These are phyloP conservation scores for Neonectria sp. DNA, from an alignment of 2,329 filamentous ascomycete genomes.

Conservation along the genomic window DNA sequence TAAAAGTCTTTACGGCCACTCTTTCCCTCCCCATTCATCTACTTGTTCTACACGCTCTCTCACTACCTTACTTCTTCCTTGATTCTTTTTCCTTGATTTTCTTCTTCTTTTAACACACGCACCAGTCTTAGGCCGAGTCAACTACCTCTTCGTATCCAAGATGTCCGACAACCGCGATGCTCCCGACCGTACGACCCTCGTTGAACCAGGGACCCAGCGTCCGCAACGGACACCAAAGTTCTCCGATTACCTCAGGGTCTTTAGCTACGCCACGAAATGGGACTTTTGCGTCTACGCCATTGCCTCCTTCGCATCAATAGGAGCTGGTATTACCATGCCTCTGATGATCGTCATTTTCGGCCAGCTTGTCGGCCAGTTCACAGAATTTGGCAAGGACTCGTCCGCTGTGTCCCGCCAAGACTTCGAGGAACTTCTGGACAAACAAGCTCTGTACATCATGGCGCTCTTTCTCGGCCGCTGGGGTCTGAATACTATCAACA, in stretches of 20 bases:
- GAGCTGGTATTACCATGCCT: slow-evolving; percentile 52
- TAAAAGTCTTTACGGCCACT: not conserved
- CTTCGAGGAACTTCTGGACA: slow-evolving; percentile 33
- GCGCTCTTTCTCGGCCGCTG: slow-evolving; percentile 44
- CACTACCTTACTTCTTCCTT: not conserved
- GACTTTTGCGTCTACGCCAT: slow-evolving; percentile 49
- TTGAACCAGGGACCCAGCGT: not conserved
- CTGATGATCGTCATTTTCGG: slow-evolving; percentile 57
- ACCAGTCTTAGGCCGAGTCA: not conserved
- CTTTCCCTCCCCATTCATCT: not conserved
- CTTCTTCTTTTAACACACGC: too few species aligned
- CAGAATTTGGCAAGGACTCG: slow-evolving; percentile 44
- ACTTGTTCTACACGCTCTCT: not conserved
- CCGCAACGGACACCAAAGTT: slow-evolving; percentile 33
- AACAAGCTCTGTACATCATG: slow-evolving; percentile 47
- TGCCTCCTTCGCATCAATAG: slow-evolving; percentile 51
- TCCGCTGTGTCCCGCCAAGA: slow-evolving; percentile 29
- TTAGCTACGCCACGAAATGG: slow-evolving; percentile 51
- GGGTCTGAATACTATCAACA: slow-evolving; percentile 43
- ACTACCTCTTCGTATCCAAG: not conserved
- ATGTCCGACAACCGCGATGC: not conserved
- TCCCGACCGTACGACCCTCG: not conserved
- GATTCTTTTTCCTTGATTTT: not conserved
- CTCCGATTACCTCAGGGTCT: slow-evolving; percentile 46
- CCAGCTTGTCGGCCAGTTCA: slow-evolving; percentile 49